Evolutionary conservation across 768 basidiomycete species (phyloP).

Genomic region (Hygrocybe coccinea): DNA sequence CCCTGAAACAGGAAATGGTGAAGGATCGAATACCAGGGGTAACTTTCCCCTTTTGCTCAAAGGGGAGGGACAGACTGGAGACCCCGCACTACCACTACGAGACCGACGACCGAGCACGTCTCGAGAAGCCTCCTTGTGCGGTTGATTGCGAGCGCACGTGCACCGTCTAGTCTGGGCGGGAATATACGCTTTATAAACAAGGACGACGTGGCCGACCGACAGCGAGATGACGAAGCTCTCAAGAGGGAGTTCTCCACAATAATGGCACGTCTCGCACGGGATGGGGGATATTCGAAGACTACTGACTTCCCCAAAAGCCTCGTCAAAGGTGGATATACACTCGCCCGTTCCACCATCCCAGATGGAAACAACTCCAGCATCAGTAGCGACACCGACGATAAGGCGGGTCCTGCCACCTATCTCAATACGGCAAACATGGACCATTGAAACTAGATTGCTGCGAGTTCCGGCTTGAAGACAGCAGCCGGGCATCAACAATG

Average conservation of each 20-base stretch:
- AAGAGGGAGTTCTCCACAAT: constrained; percentile 62
- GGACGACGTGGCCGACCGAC: constrained; percentile 59
- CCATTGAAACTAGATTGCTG: constrained; percentile 47
- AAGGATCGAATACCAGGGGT: constrained; percentile 34
- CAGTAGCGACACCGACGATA: constrained; percentile 58
- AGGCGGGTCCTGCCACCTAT: constrained; percentile 47
- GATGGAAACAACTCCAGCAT: constrained; percentile 63
- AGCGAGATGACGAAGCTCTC: constrained; percentile 65
- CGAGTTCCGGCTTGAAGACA: constrained; percentile 56
- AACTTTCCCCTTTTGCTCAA: not conserved
- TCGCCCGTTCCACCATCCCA: constrained; percentile 71
- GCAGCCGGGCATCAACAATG: constrained; percentile 41
- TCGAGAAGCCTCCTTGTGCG: constrained; percentile 38
- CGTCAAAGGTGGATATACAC: constrained; percentile 58
- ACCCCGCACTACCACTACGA: constrained; percentile 55
- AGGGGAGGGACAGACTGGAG: constrained; percentile 18
- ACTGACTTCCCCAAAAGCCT: constrained; percentile 52
- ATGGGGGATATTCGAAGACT: constrained; percentile 58
- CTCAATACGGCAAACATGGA: constrained; percentile 50
- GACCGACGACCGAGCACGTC: constrained; percentile 53
- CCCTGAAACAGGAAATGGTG: constrained; percentile 72
- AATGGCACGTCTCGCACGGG: constrained; percentile 52
- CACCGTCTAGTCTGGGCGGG: constrained; percentile 58
- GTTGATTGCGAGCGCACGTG: constrained; percentile 53
- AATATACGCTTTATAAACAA: constrained; percentile 60